Conservation (phyloP, 495 filamentous ascomycete genomes). For the Aspergillus conjunctus region DNA sequence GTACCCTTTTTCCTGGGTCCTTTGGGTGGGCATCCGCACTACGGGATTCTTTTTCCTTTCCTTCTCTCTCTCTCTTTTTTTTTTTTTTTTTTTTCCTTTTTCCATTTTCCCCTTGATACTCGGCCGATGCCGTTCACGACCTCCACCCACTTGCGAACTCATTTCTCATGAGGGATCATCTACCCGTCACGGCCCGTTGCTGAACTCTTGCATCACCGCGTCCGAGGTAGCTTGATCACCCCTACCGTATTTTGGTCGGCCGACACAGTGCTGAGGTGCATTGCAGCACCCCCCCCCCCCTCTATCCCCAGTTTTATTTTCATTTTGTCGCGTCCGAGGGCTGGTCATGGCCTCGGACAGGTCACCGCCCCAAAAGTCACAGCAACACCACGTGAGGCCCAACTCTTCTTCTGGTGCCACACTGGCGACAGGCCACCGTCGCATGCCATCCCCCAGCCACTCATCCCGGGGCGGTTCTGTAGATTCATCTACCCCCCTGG, state of each 20-base stretch:
- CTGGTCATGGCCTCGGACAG: slow-evolving; percentile 33
- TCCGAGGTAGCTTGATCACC: slow-evolving; percentile 28
- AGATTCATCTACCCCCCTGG: slow-evolving; percentile 29
- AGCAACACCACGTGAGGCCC: slow-evolving; percentile 30
- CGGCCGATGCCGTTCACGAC: slow-evolving; percentile 25
- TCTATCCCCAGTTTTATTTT: slow-evolving; percentile 12
- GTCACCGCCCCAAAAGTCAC: slow-evolving; percentile 31
- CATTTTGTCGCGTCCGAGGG: slow-evolving; percentile 25
- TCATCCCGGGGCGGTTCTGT: slow-evolving; percentile 28
- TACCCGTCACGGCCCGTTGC: slow-evolving; percentile 32
- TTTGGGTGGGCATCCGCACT: neutral
- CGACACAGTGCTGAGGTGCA: slow-evolving; percentile 17
- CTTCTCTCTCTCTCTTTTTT: slow-evolving; percentile 7
- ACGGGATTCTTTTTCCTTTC: slow-evolving; percentile 7
- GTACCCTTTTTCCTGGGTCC: neutral
- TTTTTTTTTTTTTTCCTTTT: slow-evolving; percentile 14
- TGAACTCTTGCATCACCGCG: slow-evolving; percentile 30
- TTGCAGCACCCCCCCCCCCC: slow-evolving; percentile 11
- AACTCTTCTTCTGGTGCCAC: slow-evolving; percentile 25
- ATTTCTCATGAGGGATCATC: slow-evolving; percentile 28
- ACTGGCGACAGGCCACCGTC: slow-evolving; percentile 25
- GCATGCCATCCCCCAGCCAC: slow-evolving; percentile 32
- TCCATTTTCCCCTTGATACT: slow-evolving; percentile 23
- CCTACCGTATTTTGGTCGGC: slow-evolving; percentile 18
- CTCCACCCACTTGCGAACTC: slow-evolving; percentile 21